Evolutionary conservation across 2,329 filamentous ascomycete genomes (phyloP).

Genomic region (Monosporascus sp.): DNA sequence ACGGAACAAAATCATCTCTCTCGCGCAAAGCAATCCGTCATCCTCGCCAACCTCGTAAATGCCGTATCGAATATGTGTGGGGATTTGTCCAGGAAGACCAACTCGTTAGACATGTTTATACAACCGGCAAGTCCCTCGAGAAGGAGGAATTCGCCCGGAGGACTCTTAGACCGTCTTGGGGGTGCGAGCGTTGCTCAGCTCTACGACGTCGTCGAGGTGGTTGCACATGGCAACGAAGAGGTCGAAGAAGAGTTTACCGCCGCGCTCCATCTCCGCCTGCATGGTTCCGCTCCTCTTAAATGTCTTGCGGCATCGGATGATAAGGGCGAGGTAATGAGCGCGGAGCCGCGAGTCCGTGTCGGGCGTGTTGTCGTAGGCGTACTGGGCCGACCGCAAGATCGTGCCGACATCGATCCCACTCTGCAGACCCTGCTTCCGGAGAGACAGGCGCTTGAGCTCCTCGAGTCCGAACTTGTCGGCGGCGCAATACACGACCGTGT

Average conservation of each 20-base stretch:
- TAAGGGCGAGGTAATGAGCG: conserved; percentile 94
- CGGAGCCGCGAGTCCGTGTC: conserved; percentile 88
- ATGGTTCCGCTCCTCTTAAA: conserved; percentile 98
- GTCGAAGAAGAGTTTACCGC: conserved; percentile 95
- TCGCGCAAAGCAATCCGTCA: background rate
- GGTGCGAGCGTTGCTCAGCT: conserved; percentile 65
- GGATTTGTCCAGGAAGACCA: background rate
- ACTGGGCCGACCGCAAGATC: conserved; percentile 87
- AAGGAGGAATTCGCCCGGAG: conserved; percentile 1
- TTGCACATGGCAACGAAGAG: conserved; percentile 98
- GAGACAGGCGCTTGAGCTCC: conserved; percentile 82
- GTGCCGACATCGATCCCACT: conserved; percentile 86
- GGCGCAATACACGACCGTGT: conserved; percentile 92
- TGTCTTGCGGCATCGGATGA: conserved; percentile 94
- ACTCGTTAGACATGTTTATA: conserved; percentile 13
- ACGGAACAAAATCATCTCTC: conserved; percentile 7
- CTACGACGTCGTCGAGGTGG: conserved; percentile 92
- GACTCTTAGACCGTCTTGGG: conserved; percentile 49
- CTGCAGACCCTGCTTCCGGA: conserved; percentile 93
- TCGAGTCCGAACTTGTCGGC: conserved; percentile 87
- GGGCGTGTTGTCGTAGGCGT: conserved; percentile 92
- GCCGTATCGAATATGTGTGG: conserved; percentile 5
- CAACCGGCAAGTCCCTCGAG: conserved; percentile 11
- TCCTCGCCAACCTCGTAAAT: conserved; percentile 6
- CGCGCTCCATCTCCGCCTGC: conserved; percentile 97